Conservation (phyloP, 768 basidiomycete genomes). For the Trametes cubensis region DNA sequence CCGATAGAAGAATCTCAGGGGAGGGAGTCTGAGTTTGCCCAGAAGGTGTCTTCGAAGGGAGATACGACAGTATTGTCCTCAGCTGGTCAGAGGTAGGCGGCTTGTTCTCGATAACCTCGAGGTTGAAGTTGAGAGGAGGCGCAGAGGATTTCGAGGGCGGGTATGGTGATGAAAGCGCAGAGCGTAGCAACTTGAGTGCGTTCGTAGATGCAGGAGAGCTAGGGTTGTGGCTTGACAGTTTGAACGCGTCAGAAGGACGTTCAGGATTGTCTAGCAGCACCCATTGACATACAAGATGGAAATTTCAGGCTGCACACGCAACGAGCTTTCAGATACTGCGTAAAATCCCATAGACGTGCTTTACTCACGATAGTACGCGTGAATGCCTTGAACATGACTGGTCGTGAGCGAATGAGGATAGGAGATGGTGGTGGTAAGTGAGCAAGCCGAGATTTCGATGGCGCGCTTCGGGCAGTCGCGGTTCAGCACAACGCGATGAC, state of each 20-base stretch:
- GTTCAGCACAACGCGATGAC: no score
- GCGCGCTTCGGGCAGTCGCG: no score
- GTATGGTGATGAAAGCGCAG: conserved; percentile 62
- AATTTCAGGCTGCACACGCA: conserved; percentile 49
- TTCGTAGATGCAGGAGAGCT: conserved; percentile 64
- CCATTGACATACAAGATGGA: conserved; percentile 59
- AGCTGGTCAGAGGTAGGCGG: conserved; percentile 72
- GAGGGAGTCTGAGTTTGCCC: conserved; percentile 14
- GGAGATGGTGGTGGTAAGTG: background rate
- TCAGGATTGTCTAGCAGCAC: background rate
- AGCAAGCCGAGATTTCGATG: background rate
- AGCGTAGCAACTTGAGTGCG: conserved; percentile 61
- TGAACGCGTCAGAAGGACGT: background rate
- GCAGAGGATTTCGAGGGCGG: conserved; percentile 51
- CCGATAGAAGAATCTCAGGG: conserved; percentile 53
- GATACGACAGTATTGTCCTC: conserved; percentile 63
- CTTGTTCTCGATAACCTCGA: conserved; percentile 68
- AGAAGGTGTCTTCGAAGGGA: conserved; percentile 36
- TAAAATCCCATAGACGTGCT: background rate
- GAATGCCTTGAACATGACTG: conserved; percentile 26
- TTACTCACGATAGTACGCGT: conserved; percentile 23
- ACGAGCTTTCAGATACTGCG: background rate
- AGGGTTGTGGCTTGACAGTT: conserved; percentile 56
- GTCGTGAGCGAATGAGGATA: background rate
- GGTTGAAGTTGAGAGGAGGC: conserved; percentile 65